Evolutionary conservation across 2,329 filamentous ascomycete genomes (phyloP).

Genomic region (Fusarium papillatum): DNA sequence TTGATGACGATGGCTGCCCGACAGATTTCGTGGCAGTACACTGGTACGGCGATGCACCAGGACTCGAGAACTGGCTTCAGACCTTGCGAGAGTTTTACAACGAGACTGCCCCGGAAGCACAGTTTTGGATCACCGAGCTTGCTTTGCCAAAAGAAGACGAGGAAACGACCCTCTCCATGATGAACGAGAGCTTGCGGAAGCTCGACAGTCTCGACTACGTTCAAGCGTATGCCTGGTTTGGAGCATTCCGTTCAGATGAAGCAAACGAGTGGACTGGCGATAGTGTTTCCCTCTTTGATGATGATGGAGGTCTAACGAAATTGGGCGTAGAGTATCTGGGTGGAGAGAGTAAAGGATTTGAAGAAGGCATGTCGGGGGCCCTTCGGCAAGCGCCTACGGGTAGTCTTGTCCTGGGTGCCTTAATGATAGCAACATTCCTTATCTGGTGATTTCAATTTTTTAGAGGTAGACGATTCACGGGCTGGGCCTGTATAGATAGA

Average conservation of each 20-base stretch:
- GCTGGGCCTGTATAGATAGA: neutral
- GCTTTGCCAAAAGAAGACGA: slow-evolving; percentile 52
- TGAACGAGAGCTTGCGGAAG: slow-evolving; percentile 54
- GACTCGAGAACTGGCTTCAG: slow-evolving; percentile 52
- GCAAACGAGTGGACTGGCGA: slow-evolving; percentile 56
- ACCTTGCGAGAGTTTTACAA: slow-evolving; percentile 54
- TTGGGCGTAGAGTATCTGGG: slow-evolving; percentile 55
- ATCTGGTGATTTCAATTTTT: slow-evolving; percentile 9
- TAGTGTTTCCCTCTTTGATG: slow-evolving; percentile 52
- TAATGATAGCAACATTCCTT: neutral
- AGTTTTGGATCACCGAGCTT: slow-evolving; percentile 57
- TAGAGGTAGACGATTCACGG: neutral
- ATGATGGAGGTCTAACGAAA: slow-evolving; percentile 53
- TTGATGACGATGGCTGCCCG: slow-evolving; percentile 54
- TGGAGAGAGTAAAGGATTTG: slow-evolving; percentile 53
- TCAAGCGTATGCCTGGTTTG: slow-evolving; percentile 57
- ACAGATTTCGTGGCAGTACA: slow-evolving; percentile 57
- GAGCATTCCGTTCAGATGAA: slow-evolving; percentile 52
- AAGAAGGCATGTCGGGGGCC: slow-evolving; percentile 46
- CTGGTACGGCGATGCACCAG: slow-evolving; percentile 55
- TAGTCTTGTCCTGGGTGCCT: slow-evolving; percentile 2
- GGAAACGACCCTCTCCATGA: slow-evolving; percentile 53
- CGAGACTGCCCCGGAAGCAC: slow-evolving; percentile 28
- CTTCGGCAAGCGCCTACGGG: neutral
- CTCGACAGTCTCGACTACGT: slow-evolving; percentile 51